A percentile compares a stretch with the other conserved stretches of the same genome.
phyloP scores from a whole-genome alignment of 73 alveolate species.

The Uronychia setigera region DNA sequence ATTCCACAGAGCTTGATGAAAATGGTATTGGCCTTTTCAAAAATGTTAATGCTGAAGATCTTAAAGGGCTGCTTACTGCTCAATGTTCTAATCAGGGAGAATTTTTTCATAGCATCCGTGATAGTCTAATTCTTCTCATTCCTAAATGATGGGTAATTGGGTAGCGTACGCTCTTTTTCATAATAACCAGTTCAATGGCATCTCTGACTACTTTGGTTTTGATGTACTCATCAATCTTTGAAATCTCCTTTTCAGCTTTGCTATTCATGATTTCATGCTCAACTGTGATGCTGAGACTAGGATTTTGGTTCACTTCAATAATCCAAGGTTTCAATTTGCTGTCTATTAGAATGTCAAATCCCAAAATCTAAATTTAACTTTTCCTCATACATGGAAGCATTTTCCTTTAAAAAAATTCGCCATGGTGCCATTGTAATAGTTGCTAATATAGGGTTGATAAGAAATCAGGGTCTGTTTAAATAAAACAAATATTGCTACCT shows the following conservation, averaged over 20 bases:
- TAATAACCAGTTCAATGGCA: slow-evolving; percentile 30
- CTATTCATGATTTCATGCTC: slow-evolving; percentile 62
- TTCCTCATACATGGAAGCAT: background rate
- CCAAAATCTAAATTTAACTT: slow-evolving; percentile 42
- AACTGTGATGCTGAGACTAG: slow-evolving; percentile 85
- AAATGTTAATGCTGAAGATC: background rate
- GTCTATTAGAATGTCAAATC: slow-evolving; percentile 96
- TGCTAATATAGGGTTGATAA: background rate
- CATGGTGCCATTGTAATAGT: background rate
- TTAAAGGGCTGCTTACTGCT: slow-evolving; percentile 17
- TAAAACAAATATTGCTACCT: background rate
- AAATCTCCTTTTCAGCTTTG: slow-evolving; percentile 15
- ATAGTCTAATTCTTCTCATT: slow-evolving; percentile 2
- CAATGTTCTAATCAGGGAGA: slow-evolving; percentile 18
- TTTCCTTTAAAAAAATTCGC: background rate
- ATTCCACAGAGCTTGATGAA: slow-evolving; percentile 21
- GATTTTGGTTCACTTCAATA: slow-evolving; percentile 94
- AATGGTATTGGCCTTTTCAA: slow-evolving; percentile 22
- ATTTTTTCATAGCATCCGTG: slow-evolving; percentile 17
- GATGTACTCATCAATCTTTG: slow-evolving; percentile 38
- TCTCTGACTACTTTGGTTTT: slow-evolving; percentile 40
- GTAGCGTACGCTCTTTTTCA: background rate
- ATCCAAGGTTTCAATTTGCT: slow-evolving; percentile 92
- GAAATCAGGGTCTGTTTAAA: background rate
- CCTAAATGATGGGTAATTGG: background rate